A percentile compares a stretch with the other conserved stretches of the same genome.
Evolutionary conservation across 129 eudicot species (phyloP).

Genomic region (Escallonia rubra): DNA sequence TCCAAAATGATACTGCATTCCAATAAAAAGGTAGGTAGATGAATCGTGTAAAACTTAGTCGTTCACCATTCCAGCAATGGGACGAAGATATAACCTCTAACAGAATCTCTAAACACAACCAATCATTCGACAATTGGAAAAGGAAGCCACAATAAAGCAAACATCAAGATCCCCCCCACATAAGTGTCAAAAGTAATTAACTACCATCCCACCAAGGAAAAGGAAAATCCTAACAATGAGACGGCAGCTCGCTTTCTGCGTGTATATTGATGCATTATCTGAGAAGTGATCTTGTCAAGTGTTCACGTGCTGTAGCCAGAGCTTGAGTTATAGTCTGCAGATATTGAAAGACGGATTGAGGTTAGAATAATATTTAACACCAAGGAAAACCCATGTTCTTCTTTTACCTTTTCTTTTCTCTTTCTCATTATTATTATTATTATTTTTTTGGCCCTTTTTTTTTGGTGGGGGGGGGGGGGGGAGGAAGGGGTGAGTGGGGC

Average conservation of each 20-base stretch:
- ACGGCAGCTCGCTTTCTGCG: background rate
- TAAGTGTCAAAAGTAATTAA: background rate
- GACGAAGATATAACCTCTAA: too few species aligned
- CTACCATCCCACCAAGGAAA: background rate
- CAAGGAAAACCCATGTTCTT: too few species aligned
- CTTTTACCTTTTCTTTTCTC: too few species aligned
- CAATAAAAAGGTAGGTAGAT: too few species aligned
- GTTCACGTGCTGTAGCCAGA: slow-evolving; percentile 58
- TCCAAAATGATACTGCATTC: too few species aligned
- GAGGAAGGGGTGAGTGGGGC: too few species aligned
- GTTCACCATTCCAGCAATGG: too few species aligned
- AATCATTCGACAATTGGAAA: background rate
- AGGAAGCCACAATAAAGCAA: background rate
- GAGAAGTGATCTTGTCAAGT: slow-evolving; percentile 56
- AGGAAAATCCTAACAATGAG: background rate
- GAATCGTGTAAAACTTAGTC: too few species aligned
- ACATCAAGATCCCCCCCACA: background rate
- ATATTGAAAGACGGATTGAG: background rate
- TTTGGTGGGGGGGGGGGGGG: too few species aligned
- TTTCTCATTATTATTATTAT: too few species aligned
- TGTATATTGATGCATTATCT: slow-evolving; percentile 18
- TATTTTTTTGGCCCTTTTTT: too few species aligned
- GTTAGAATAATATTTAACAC: background rate
- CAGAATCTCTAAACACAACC: background rate
- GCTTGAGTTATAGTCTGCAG: slow-evolving; percentile 65